phyloP scores from a whole-genome alignment of 805 yeast genomes.

The Saccharomyces eubayanus region DNA sequence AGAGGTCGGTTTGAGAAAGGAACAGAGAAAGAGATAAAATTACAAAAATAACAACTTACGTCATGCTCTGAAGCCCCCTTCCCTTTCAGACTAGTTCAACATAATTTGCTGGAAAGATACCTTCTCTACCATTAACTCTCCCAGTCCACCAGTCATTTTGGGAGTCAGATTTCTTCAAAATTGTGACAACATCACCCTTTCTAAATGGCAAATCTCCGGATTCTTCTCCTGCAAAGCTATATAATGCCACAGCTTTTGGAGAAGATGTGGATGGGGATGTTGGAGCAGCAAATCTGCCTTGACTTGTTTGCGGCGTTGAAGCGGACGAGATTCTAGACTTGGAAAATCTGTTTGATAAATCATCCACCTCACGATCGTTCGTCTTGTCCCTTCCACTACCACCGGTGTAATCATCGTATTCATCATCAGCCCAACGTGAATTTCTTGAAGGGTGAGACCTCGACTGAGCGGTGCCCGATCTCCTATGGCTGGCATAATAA shows the following conservation, averaged over 20 bases:
- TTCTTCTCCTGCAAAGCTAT: constrained; percentile 86
- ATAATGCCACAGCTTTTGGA: constrained; percentile 84
- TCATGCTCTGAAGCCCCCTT: not conserved
- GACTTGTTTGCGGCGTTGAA: constrained; percentile 20
- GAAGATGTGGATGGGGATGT: constrained; percentile 27
- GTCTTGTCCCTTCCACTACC: constrained; percentile 18
- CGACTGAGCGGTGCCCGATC: constrained; percentile 7
- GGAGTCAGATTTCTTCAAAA: constrained; percentile 77
- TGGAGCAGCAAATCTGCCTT: constrained; percentile 12
- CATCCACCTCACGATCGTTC: constrained; percentile 30
- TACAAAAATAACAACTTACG: not conserved
- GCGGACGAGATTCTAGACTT: constrained; percentile 32
- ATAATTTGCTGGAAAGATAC: constrained; percentile 97
- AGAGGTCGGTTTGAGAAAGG: too few species aligned
- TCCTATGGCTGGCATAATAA: constrained; percentile 29
- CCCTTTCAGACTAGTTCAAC: constrained; percentile 53
- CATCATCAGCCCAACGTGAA: constrained; percentile 81
- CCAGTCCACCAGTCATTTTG: constrained; percentile 99
- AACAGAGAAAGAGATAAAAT: not conserved
- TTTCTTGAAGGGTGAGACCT: constrained; percentile 13
- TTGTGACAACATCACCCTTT: constrained; percentile 89
- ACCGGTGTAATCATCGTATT: constrained; percentile 46
- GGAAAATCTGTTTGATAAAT: constrained; percentile 33
- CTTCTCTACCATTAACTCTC: constrained; percentile 70
- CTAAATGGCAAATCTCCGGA: constrained; percentile 83